These are phyloP conservation scores for Lactifluus pinguis DNA, from an alignment of 768 basidiomycete genomes.

Conservation along the genomic window DNA sequence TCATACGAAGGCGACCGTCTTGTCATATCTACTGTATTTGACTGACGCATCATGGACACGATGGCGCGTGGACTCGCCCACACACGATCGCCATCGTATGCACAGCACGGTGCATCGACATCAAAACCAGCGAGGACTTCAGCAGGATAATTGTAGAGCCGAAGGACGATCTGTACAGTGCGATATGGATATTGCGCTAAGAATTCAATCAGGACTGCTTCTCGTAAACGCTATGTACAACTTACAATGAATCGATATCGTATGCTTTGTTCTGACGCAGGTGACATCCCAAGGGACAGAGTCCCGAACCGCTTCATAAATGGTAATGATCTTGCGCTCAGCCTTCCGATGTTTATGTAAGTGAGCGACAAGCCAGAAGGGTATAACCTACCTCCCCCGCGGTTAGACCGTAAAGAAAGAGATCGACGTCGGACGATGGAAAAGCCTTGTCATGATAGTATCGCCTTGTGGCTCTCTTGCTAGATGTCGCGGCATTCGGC, in stretches of 20 bases:
- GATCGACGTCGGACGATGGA: constrained; percentile 53
- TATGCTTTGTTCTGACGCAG: constrained; percentile 57
- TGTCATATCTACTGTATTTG: constrained; percentile 53
- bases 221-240: neutral
- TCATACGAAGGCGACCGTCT: constrained; percentile 60
- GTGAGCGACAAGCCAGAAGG: neutral
- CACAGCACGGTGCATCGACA: constrained; percentile 54
- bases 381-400: constrained; percentile 36
- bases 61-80: constrained; percentile 54
- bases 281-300: constrained; percentile 63
- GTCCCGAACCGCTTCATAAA: constrained; percentile 56
- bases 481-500: constrained; percentile 37
- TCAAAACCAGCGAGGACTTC: constrained; percentile 63
- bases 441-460: constrained; percentile 46
- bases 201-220: neutral
- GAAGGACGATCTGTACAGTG: constrained; percentile 56
- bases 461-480: constrained; percentile 49
- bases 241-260: constrained; percentile 54
- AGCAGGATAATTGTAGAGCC: constrained; percentile 52
- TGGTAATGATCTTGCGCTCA: constrained; percentile 47
- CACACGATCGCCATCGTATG: constrained; percentile 45
- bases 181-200: constrained; percentile 59
- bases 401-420: constrained; percentile 53
- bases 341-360: constrained; percentile 30
- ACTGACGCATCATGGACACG: constrained; percentile 56